Evolutionary conservation across 139 green algal species (phyloP).

Genomic region (Chlorella sp.): DNA sequence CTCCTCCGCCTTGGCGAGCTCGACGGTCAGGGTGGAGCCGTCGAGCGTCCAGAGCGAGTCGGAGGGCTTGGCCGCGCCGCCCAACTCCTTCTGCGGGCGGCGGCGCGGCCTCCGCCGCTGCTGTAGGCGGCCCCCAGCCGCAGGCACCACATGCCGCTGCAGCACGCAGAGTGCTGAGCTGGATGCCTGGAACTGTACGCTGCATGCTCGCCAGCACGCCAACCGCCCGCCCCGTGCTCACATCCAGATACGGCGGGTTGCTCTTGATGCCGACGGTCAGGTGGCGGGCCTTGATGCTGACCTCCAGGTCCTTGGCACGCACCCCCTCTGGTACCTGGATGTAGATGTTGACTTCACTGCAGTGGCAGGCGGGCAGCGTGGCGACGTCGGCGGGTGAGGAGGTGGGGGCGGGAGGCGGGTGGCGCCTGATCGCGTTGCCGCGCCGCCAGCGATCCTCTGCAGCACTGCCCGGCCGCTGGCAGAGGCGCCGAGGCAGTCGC

Average conservation of each 20-base stretch:
- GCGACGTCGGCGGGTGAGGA: too few relatives aligned
- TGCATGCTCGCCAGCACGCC: too few relatives aligned
- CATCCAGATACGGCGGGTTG: constrained; percentile 85
- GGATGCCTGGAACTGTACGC: too few relatives aligned
- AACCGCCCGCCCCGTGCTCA: constrained; percentile 34
- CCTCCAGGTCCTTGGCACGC: constrained; percentile 66
- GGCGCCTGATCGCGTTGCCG: too few relatives aligned
- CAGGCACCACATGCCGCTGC: too few relatives aligned
- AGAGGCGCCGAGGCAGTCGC: too few relatives aligned
- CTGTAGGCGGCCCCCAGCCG: too few relatives aligned
- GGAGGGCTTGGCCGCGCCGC: constrained; percentile 59
- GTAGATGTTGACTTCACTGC: constrained; percentile 84
- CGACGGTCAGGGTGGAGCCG: constrained; percentile 62
- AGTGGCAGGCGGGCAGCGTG: too few relatives aligned
- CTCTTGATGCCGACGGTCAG: constrained; percentile 72
- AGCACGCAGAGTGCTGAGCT: too few relatives aligned
- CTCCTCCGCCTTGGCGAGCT: constrained; percentile 76
- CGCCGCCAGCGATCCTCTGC: too few relatives aligned
- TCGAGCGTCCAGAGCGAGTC: constrained; percentile 90
- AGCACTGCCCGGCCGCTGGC: too few relatives aligned
- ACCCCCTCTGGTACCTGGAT: constrained; percentile 73
- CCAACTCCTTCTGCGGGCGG: constrained; percentile 66
- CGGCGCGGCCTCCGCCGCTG: too few relatives aligned
- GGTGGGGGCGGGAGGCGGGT: not conserved
- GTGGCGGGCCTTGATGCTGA: constrained; percentile 57